Percentiles rank a stretch among this genome's conserved stretches.
phyloP scores from a whole-genome alignment of 2,329 filamentous ascomycete genomes.

The Cryphonectria japonica region DNA sequence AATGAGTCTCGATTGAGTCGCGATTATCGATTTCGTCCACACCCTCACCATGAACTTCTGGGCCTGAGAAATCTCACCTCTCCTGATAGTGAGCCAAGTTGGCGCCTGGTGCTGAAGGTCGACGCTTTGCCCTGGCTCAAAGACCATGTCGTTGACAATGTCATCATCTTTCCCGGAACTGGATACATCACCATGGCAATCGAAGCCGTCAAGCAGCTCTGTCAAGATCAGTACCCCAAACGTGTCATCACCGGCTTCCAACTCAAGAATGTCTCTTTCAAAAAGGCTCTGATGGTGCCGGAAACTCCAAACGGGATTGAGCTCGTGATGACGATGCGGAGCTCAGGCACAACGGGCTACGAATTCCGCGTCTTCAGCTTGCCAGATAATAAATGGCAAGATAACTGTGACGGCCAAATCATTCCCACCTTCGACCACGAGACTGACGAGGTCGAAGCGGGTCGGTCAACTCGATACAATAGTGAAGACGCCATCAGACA shows the following conservation, averaged over 20 bases:
- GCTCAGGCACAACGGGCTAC: too few species aligned
- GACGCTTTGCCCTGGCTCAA: slow-evolving; percentile 41
- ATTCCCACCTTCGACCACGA: too few species aligned
- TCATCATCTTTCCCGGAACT: slow-evolving; percentile 30
- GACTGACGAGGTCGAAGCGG: too few species aligned
- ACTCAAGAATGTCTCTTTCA: too few species aligned
- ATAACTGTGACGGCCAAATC: too few species aligned
- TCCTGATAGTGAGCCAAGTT: slow-evolving; percentile 21
- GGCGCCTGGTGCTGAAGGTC: slow-evolving; percentile 28
- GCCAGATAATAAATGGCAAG: too few species aligned
- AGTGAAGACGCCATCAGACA: too few species aligned
- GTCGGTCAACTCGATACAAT: too few species aligned
- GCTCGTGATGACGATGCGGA: too few species aligned
- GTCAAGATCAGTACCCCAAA: neutral
- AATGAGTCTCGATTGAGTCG: slow-evolving; percentile 41
- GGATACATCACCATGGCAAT: slow-evolving; percentile 32
- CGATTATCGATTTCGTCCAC: slow-evolving; percentile 40
- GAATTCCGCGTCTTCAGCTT: too few species aligned
- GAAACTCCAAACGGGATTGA: too few species aligned
- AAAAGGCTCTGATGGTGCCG: too few species aligned
- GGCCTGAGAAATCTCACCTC: slow-evolving; percentile 34
- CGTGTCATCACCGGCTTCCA: slow-evolving; percentile 3
- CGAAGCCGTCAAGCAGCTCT: slow-evolving; percentile 30
- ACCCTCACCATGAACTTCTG: slow-evolving; percentile 45
- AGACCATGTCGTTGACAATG: slow-evolving; percentile 33